phyloP scores from a whole-genome alignment of 176 grass and related monocot species.

The Phyllostachys edulis region DNA sequence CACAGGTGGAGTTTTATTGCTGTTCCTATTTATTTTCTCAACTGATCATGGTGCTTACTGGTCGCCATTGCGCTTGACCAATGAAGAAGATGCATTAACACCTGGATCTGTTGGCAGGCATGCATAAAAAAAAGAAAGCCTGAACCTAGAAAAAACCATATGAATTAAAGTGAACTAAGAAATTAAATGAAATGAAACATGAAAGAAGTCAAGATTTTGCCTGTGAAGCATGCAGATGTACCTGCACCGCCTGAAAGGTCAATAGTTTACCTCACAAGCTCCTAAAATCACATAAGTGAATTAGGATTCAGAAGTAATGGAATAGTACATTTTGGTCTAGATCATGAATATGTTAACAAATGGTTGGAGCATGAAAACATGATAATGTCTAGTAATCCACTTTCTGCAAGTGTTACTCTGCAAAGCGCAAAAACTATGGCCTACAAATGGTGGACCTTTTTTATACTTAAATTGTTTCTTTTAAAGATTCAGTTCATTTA shows the following conservation, averaged over 20 bases:
- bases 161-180: conserved; percentile 3
- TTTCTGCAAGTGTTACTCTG: not conserved
- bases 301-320: not conserved
- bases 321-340: not conserved
- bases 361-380: too few relatives aligned
- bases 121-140: not conserved
- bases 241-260: not conserved
- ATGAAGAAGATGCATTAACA: not conserved
- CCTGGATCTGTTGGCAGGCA: not conserved
- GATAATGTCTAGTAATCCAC: not conserved
- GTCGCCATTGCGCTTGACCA: not conserved
- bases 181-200: not conserved
- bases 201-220: not conserved
- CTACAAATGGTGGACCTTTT: not conserved
- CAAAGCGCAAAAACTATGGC: not conserved
- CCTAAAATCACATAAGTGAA: not conserved
- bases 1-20: conserved; percentile 21
- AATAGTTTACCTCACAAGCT: not conserved
- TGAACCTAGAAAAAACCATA: not conserved
- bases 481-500: not conserved
- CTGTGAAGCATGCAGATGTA: not conserved
- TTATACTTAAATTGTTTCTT: not conserved
- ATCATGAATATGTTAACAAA: not conserved
- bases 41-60: not conserved
- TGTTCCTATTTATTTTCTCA: not conserved